A percentile compares a stretch with the other conserved stretches of the same genome.
Evolutionary conservation across 306 rosid species (phyloP).

Genomic region (Elaeagnus macrophylla): DNA sequence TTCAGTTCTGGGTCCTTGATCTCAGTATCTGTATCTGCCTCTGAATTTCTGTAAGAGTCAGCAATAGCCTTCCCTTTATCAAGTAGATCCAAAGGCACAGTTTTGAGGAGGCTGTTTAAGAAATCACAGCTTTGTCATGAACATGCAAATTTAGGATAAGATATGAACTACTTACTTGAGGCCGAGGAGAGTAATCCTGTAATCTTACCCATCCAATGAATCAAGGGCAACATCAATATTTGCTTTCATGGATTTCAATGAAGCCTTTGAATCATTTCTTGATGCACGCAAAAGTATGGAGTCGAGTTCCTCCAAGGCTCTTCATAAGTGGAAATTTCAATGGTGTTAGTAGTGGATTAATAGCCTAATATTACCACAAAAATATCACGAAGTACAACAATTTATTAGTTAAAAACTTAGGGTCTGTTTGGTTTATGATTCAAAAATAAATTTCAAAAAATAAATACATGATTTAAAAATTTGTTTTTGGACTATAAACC

Average conservation of each 20-base stretch:
- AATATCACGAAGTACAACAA: no score
- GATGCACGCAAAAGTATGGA: constrained; percentile 61
- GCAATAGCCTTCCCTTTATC: constrained; percentile 67
- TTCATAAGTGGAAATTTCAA: constrained; percentile 21
- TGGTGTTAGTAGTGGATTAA: constrained; percentile 15
- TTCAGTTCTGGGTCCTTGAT: constrained; percentile 48
- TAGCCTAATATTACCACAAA: constrained; percentile 3
- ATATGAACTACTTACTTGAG: not conserved
- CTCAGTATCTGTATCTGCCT: constrained; percentile 40
- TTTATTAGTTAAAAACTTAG: no score
- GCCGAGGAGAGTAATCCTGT: not conserved
- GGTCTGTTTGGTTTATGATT: no score
- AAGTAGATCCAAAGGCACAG: constrained; percentile 75
- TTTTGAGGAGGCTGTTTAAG: constrained; percentile 68
- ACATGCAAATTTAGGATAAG: not conserved
- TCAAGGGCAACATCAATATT: constrained; percentile 42
- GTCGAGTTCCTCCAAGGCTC: constrained; percentile 91
- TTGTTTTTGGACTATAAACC: no score
- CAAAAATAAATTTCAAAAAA: no score
- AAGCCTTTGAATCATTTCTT: constrained; percentile 73
- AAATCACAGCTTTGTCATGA: constrained; percentile 4
- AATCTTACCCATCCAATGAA: constrained; percentile 60
- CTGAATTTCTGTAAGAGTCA: constrained; percentile 51
- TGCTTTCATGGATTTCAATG: constrained; percentile 65
- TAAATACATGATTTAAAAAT: no score